phyloP scores from a whole-genome alignment of 208 protist genomes.

The Entamoeba invadens region DNA sequence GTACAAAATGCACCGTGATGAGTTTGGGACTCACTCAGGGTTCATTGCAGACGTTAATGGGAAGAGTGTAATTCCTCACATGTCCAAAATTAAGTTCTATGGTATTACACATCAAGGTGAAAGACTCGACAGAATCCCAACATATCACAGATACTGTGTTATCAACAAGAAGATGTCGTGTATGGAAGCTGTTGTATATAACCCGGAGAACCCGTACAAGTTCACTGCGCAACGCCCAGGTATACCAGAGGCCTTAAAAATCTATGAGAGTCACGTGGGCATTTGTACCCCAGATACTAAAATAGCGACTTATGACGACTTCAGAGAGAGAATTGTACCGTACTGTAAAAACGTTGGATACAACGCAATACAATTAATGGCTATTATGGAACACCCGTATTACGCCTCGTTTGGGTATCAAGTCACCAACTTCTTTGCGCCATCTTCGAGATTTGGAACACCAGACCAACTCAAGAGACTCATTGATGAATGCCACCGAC shows the following conservation, averaged over 20 bases:
- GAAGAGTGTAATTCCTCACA: conserved; percentile 36
- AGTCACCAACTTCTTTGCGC: conserved; percentile 67
- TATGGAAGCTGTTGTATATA: conserved; percentile 12
- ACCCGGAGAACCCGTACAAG: neutral
- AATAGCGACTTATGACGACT: conserved; percentile 50
- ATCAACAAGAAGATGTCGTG: neutral
- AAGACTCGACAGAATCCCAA: neutral
- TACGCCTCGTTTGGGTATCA: conserved; percentile 70
- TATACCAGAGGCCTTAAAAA: conserved; percentile 33
- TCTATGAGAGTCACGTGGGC: conserved; percentile 59
- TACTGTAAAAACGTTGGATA: conserved; percentile 54
- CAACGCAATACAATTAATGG: conserved; percentile 67
- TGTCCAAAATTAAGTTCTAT: conserved; percentile 1
- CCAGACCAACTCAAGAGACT: conserved; percentile 59
- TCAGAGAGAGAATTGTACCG: conserved; percentile 51
- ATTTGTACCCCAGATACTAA: conserved; percentile 44
- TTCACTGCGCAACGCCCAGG: neutral
- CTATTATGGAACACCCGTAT: conserved; percentile 67
- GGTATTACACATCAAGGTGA: neutral
- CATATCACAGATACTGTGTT: neutral
- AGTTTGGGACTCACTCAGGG: conserved; percentile 43
- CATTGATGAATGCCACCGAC: conserved; percentile 51
- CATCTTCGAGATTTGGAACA: conserved; percentile 46
- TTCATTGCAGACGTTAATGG: conserved; percentile 34
- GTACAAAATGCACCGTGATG: conserved; percentile 26